Percentiles rank a stretch among this genome's conserved stretches.
phyloP scores from a whole-genome alignment of 2,329 filamentous ascomycete species.

The Rutstroemia sp. region DNA sequence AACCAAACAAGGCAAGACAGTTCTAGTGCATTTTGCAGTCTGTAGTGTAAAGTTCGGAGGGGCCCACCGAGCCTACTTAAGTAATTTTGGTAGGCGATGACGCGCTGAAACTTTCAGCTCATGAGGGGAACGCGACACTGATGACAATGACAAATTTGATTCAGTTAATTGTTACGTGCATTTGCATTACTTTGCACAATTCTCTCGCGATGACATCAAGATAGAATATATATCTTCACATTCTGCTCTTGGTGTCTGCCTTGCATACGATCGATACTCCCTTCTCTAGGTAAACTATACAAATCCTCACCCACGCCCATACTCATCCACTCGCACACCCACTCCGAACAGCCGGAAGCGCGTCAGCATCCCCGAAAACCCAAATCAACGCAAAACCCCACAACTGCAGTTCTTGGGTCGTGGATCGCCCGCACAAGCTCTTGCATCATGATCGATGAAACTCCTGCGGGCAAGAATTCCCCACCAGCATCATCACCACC shows the following conservation, averaged over 20 bases:
- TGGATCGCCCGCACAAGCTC: background rate
- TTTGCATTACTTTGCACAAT: background rate
- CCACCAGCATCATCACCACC: slow-evolving; percentile 4
- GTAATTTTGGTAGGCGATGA: background rate
- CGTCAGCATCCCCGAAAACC: background rate
- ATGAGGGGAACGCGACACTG: background rate
- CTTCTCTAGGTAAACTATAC: too few species aligned
- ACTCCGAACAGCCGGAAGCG: background rate
- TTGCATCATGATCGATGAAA: slow-evolving; percentile 9
- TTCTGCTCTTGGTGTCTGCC: too few species aligned
- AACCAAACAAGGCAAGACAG: too few species aligned
- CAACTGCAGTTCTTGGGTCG: background rate
- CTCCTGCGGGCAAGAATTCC: slow-evolving; percentile 1
- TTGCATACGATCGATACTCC: too few species aligned
- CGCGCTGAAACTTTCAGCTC: background rate
- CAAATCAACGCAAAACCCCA: background rate
- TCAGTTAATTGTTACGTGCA: background rate
- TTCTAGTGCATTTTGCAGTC: too few species aligned
- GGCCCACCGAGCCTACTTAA: too few species aligned
- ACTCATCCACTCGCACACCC: background rate
- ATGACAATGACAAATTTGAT: background rate
- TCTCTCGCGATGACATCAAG: background rate
- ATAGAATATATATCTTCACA: background rate
- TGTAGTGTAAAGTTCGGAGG: too few species aligned
- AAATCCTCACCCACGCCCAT: background rate